phyloP scores from a whole-genome alignment of 2,329 filamentous ascomycete species.

The Aaosphaeria arxii region DNA sequence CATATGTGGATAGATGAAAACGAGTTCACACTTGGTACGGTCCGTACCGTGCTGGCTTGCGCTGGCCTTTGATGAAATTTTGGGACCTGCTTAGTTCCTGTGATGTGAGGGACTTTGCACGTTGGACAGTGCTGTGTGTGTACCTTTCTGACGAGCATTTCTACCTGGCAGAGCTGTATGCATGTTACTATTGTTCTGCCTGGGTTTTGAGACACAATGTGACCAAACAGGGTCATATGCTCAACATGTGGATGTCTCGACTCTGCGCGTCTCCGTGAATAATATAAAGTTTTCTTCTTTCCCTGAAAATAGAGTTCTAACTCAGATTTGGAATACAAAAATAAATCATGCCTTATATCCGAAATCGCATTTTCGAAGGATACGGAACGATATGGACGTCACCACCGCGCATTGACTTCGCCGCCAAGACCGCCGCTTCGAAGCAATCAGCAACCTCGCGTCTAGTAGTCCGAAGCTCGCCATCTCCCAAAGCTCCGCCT shows the following conservation, averaged over 20 bases:
- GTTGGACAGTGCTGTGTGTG: no score
- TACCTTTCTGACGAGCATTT: no score
- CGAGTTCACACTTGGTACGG: background rate
- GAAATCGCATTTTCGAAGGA: slow-evolving; percentile 35
- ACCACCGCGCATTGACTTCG: slow-evolving; percentile 4
- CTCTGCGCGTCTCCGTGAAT: background rate
- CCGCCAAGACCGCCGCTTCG: slow-evolving; percentile 17
- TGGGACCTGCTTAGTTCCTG: no score
- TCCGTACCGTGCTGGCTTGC: no score
- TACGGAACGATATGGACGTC: slow-evolving; percentile 19
- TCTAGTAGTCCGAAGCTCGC: slow-evolving; percentile 11
- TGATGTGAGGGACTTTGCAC: no score
- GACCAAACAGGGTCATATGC: background rate
- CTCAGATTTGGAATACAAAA: background rate
- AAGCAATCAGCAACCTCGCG: slow-evolving; percentile 1
- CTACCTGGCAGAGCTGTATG: no score
- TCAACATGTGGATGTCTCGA: background rate
- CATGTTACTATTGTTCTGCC: background rate
- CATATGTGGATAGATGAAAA: slow-evolving; percentile 2
- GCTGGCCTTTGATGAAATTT: no score
- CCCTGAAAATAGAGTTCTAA: background rate
- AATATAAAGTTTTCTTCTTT: background rate
- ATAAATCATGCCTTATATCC: slow-evolving; percentile 28
- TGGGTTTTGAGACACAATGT: background rate
- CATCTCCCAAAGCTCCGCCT: slow-evolving; percentile 22